A percentile compares a stretch with the other conserved stretches of the same genome.
Evolutionary conservation across 192 early-diverging fungal species (phyloP).

Genomic region (Rhizophagus sp.): DNA sequence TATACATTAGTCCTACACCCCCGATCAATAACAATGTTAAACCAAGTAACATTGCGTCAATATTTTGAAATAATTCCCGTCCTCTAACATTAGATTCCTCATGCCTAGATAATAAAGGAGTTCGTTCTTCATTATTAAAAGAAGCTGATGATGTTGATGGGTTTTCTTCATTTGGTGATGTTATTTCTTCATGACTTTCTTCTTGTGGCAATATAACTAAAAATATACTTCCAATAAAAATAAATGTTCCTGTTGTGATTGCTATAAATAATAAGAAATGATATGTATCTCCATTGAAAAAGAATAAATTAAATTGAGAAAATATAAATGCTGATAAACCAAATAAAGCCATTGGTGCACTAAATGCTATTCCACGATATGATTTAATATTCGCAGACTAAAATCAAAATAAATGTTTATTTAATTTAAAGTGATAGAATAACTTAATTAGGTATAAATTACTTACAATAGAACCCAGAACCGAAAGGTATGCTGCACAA

Average conservation of each 20-base stretch:
- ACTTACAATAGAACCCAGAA: neutral
- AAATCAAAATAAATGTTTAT: too few species aligned
- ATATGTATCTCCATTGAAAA: slow-evolving; percentile 49
- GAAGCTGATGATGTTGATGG: neutral
- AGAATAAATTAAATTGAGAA: slow-evolving; percentile 55
- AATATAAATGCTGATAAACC: slow-evolving; percentile 65
- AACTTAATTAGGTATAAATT: too few species aligned
- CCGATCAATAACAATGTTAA: slow-evolving; percentile 32
- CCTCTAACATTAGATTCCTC: slow-evolving; percentile 19
- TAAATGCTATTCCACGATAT: slow-evolving; percentile 55
- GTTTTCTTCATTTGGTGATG: neutral
- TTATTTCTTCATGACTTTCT: neutral
- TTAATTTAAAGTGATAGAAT: too few species aligned
- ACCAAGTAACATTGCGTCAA: slow-evolving; percentile 32
- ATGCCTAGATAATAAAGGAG: neutral
- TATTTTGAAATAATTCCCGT: slow-evolving; percentile 33
- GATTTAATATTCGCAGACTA: slow-evolving; percentile 49
- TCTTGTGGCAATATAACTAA: slow-evolving; percentile 9
- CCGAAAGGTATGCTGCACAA: neutral
- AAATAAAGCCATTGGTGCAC: slow-evolving; percentile 57
- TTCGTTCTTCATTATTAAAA: neutral
- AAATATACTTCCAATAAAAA: slow-evolving; percentile 39
- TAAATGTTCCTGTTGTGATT: slow-evolving; percentile 43
- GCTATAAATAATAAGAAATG: slow-evolving; percentile 56
- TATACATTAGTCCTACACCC: slow-evolving; percentile 45